phyloP scores from a whole-genome alignment of 371 early-diverging fungal species.

The Zopfochytrium polystomum region DNA sequence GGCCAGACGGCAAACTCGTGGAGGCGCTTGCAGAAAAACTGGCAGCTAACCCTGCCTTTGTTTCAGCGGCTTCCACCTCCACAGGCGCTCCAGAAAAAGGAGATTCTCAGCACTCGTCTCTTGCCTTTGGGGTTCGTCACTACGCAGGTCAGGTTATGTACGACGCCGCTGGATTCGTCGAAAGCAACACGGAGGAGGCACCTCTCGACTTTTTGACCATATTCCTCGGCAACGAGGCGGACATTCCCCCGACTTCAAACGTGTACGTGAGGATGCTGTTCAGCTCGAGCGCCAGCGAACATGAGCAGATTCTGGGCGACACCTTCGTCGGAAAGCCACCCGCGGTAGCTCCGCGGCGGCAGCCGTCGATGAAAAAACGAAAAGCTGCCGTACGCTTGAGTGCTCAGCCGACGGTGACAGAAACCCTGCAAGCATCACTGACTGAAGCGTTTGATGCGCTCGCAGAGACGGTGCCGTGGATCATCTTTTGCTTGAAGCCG shows the following conservation, averaged over 20 bases:
- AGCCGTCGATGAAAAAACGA: too few species aligned
- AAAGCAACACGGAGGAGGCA: constrained; percentile 51
- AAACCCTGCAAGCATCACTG: constrained; percentile 66
- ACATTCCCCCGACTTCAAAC: constrained; percentile 59
- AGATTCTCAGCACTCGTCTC: constrained; percentile 33
- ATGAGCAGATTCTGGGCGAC: too few species aligned
- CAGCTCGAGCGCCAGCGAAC: too few species aligned
- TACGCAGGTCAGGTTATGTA: constrained; percentile 59
- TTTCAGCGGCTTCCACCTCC: constrained; percentile 15
- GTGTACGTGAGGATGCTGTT: constrained; percentile 80
- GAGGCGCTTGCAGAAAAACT: constrained; percentile 28
- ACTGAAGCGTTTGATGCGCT: constrained; percentile 78
- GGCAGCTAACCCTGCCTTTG: constrained; percentile 22
- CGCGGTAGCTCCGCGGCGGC: too few species aligned
- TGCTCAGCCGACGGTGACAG: too few species aligned
- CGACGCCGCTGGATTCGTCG: constrained; percentile 48
- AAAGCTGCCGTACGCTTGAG: too few species aligned
- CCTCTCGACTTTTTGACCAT: constrained; percentile 81
- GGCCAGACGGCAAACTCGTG: constrained; percentile 37
- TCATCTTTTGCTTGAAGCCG: constrained; percentile 69
- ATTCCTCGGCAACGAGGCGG: constrained; percentile 65
- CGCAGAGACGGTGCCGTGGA: constrained; percentile 84
- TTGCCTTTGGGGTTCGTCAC: constrained; percentile 51
- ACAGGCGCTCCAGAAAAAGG: constrained; percentile 17
- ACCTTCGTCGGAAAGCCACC: too few species aligned